Conservation (phyloP, 106 monocot species). For the Triglochin maritima region DNA sequence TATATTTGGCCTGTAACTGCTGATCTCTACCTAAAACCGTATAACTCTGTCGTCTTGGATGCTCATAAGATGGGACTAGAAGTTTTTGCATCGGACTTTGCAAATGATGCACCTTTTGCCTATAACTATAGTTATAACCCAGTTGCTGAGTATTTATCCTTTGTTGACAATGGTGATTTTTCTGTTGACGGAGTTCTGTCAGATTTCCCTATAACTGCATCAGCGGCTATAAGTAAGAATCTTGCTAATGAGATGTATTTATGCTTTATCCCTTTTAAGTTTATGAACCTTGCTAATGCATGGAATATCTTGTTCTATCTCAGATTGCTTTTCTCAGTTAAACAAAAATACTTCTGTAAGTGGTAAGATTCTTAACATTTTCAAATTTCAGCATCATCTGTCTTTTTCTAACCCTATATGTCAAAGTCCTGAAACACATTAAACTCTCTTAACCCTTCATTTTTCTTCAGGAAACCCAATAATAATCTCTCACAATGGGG, state of each 20-base stretch:
- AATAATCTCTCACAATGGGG: slow-evolving; percentile 73
- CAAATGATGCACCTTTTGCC: slow-evolving; percentile 51
- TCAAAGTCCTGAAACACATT: neutral
- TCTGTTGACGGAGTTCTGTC: slow-evolving; percentile 85
- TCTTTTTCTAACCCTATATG: neutral
- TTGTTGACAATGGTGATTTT: slow-evolving; percentile 57
- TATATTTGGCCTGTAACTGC: slow-evolving; percentile 73
- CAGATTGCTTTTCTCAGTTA: slow-evolving; percentile 74
- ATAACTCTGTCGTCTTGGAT: slow-evolving; percentile 55
- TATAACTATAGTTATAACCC: slow-evolving; percentile 93
- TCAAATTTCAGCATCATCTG: neutral
- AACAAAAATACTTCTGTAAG: slow-evolving; percentile 30
- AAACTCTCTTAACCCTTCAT: neutral
- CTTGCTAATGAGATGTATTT: neutral
- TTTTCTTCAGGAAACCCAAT: slow-evolving; percentile 40
- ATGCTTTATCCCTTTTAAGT: neutral
- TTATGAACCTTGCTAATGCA: neutral
- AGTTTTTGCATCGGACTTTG: slow-evolving; percentile 69
- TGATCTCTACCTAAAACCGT: slow-evolving; percentile 39
- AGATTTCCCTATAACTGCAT: slow-evolving; percentile 71
- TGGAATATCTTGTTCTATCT: slow-evolving; percentile 1
- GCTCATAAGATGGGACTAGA: slow-evolving; percentile 72
- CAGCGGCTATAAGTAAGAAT: slow-evolving; percentile 66
- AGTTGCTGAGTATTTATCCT: slow-evolving; percentile 46
- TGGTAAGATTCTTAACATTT: slow-evolving; percentile 21